Base-by-base conservation (phyloP, 2,329 filamentous ascomycete genomes). In the Curvularia sp. region DNA sequence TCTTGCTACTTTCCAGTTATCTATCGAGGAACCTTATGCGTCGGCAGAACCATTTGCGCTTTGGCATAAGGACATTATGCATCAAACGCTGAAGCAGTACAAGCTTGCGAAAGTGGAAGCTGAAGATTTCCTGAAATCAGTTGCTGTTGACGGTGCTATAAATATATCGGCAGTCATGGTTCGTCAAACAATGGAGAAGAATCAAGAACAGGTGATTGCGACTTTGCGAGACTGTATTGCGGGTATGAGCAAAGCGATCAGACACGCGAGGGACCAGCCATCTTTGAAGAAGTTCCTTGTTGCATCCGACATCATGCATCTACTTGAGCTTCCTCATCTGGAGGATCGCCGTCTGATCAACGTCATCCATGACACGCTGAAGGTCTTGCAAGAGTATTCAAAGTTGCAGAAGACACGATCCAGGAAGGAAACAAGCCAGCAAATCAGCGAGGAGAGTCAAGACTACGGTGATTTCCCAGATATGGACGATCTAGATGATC, bases 391-490 rank as follows among this genome's bases (percentile, higher is more conserved):
- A 9, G 70, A 76, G 33, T 84, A 83, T 66, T 54, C 62, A 60
- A 63, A 52, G 44, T 54, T 59, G 57, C 63, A 60, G 47, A 61
- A 59, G 57, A 33, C 48, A 8, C 41, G 50, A 5, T 22, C 47
- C 39, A 64, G 20, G 62, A 75, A 61, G n/a, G 52, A 70, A n/a
- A 53, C 57, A 13, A 68, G 78, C 26, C 76, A 79, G 42, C 53
- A 63, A 20, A 63, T 52, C 12, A 84, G 80, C 54, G 86, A 88
- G 52, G 87, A 89, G 53, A 88, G 86, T 62, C 87, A 89, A 69
- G 86, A 88, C 47, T 88, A 86, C 66, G 86, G 86, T 30, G 85
- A 86, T 58, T 85, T 83, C 77, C 77, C 81, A 22, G 85, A 80
- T 20, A 77, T 88, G 49, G 82, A 85, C 28, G 69, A 83, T 39